Base-by-base conservation (phyloP, 345 rosid species). In the Brassica incana region DNA sequence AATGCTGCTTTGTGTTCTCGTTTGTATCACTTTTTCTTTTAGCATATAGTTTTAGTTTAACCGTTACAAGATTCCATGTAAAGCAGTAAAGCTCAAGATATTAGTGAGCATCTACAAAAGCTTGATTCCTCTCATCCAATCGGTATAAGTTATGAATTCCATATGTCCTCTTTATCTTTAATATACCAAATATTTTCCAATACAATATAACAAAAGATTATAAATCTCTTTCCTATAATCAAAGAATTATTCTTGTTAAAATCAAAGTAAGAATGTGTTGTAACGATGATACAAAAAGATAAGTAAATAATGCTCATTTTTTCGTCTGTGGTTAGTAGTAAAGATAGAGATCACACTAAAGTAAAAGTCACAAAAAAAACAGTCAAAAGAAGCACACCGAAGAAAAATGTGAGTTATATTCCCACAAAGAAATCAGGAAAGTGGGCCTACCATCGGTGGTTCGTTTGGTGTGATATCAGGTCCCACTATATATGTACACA, bases 401-500 rank as follows among this genome's bases (percentile, higher is more conserved):
- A 74, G 75, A 61, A 79, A 74, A 74, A 74, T 33, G 58, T 58
- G 56, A 50, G 56, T 50, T 12, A 50, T 50, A 50, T 50, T 50
- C 56, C 50, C 33, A 50, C 64, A 52, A 77, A 77, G 38, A 70
- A 70, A 70, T 70, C 38, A 70, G 38, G 54, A 32, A 77, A 69
- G 12, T 52, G 71, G 76, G 33, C 71, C 71, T 70, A 50, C 14
- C 10, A 14, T 48, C 20, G 48, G 65, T 66, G 77, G 74, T 65
- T 67, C 65, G 64, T 67, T 59, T 73, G 73, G 82, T 78, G 54
- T 33, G 82, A 15, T 15, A 73, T 33, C 35, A 73, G 82, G 82
- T 0, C 73, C 82, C 58, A 74, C 56, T 33, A 36, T 10, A 36
- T 10, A 58, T 4, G 11, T 18, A 72, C 77, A 78, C 73, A 67